These are phyloP conservation scores for Diatrype stigma DNA, from an alignment of 2,329 filamentous ascomycete genomes.

Conservation along the genomic window DNA sequence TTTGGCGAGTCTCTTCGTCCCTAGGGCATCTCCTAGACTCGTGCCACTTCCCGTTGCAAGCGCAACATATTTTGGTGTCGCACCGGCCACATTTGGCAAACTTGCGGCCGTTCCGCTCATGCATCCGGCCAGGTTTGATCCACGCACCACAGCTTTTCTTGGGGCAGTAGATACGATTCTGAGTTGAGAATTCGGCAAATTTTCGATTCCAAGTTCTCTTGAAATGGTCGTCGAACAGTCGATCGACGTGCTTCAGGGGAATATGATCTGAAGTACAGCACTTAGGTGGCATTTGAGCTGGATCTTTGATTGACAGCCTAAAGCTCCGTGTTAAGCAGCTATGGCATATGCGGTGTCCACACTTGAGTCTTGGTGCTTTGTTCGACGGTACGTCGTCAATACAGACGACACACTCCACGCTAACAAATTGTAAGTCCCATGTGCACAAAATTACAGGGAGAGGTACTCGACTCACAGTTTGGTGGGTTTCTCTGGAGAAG, in stretches of 20 bases:
- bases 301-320: constrained; percentile 69
- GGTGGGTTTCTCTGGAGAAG: constrained; percentile 17
- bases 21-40: constrained; percentile 63
- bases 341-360: constrained; percentile 78
- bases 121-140: constrained; percentile 71
- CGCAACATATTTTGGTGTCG: constrained; percentile 67
- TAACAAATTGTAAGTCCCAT: constrained; percentile 29
- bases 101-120: constrained; percentile 54
- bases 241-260: constrained; percentile 70
- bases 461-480: constrained; percentile 23
- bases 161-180: constrained; percentile 75
- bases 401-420: constrained; percentile 70
- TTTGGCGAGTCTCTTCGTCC: constrained; percentile 60
- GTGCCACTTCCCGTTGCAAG: constrained; percentile 75
- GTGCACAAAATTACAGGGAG: constrained; percentile 18
- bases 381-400: constrained; percentile 61
- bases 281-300: constrained; percentile 77
- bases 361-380: constrained; percentile 67
- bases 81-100: constrained; percentile 69
- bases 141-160: constrained; percentile 68
- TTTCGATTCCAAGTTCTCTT: constrained; percentile 79
- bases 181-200: constrained; percentile 70
- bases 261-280: constrained; percentile 76
- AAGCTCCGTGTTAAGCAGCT: constrained; percentile 72
- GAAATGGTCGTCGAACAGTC: constrained; percentile 68